Base-by-base conservation (phyloP, 148 eudicot genomes). In the Vaccinium myrtillus region DNA sequence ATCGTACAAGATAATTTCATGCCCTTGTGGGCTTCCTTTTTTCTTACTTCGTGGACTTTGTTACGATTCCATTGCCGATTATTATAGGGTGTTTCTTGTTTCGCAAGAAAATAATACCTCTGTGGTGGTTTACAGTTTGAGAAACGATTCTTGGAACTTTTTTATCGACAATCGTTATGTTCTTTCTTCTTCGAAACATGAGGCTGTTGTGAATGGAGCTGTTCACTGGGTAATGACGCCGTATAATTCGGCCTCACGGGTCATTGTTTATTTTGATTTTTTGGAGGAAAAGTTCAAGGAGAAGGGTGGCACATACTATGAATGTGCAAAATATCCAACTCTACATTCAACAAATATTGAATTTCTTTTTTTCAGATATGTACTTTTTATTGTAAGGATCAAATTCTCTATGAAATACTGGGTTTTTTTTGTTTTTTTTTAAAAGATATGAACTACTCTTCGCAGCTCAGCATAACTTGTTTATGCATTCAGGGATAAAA, bases 241-340 rank as follows among this genome's bases (percentile, higher is more conserved):
- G 0, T 3, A 25, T 11, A 43, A 70, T 18, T 70, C 13, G 6
- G 6, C 6, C 19, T 70, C 75, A 4, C 27, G 43, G 19, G 75
- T 27, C 19, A 70, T 70, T 70, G 75, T 70, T 70, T 70, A 70
- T 15, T 70, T 70, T 70, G 75, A 70, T 70, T 70, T 70, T 19
- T 46, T 70, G 75, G 19, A 61, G 69, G 69, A n/a, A 61, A 61
- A 61, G 27, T 61, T 61, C 11, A 8, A 61, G 69, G 69, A 61
- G 43, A 30, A 30, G 36, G 36, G 36, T 39, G 43, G 5, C 43
- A 39, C 43, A 39, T 39, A 39, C 43, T 39, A 39, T 39, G 43
- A 3, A 39, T 39, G 43, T 39, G 43, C 43, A 39, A 1, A 39
- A 39, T 39, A 39, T 39, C 43, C 43, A 3, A 39, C 43, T 39